Evolutionary conservation across 768 basidiomycete species (phyloP), one percentile per base, ranked within the genome.

Genomic region (Auriscalpium orientale): DNA sequence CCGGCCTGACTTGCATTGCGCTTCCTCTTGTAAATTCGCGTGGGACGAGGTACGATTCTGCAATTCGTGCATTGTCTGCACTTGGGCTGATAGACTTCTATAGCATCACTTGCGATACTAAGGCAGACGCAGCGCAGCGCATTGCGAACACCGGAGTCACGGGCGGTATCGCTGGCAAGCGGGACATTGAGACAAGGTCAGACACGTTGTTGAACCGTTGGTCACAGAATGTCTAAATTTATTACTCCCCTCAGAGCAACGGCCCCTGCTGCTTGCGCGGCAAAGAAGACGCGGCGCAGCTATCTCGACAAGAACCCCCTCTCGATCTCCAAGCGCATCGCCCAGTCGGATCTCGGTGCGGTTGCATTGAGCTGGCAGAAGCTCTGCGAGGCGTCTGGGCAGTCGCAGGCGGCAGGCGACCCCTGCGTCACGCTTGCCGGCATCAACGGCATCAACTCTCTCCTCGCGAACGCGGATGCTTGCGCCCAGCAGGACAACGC

Each of bases 401-500:
- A 72, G 3, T 72, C 73, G 51, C 67, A 71, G 56, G 68, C 70
- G 62, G 72, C 68, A 13, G 58, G 58, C 44, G 66, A 73, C 47
- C 74, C 76, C 4, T 80, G 79, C 64, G 72, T 75, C 55, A 62
- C 66, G 11, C 70, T 74, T 16, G 76, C 71, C 4, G 76, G 76
- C 8, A 46, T 70, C 28, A 62, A 64, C 53, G 76, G 74, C 28
- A 72, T 73, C 61, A 70, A 68, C 57, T 72, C 78, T 16, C 71
- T 81, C 34, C 71, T 75, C 33, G 76, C 74, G 18, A 67, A 70
- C 35, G 74, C 77, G 5, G 75, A 76, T 61, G 67, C 75, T 1
- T 80, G 79, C 62, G 76, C 70, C 8, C 79, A 79, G 56, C 79
- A 79, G 63, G 70, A 72, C 56, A 70, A 71, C 55, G 76, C 79